phyloP scores from a whole-genome alignment of 2,329 filamentous ascomycete species.

The Tolypocladium sp. region DNA sequence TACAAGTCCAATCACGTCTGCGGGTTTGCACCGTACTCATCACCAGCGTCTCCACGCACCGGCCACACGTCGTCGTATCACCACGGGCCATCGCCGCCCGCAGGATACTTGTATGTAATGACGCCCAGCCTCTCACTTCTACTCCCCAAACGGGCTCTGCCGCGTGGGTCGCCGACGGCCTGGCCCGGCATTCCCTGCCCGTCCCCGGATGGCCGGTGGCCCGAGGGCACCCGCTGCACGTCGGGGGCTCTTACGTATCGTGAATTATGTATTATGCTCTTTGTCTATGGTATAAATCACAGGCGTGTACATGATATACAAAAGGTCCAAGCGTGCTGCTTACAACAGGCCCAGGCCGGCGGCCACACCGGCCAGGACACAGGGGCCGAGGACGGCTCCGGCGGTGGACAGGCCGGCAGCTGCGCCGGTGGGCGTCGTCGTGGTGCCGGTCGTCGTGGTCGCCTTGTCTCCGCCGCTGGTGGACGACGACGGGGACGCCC shows the following conservation, averaged over 20 bases:
- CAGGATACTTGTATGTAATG: neutral
- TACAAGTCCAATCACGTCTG: neutral
- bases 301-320: neutral
- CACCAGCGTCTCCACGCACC: neutral
- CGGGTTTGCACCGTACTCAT: neutral
- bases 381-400: conserved; percentile 13
- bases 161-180: neutral
- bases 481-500: neutral
- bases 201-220: neutral
- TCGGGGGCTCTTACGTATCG: neutral
- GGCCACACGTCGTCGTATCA: neutral
- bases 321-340: neutral
- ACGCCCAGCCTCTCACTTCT: neutral
- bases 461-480: neutral
- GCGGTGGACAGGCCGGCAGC: conserved; percentile 14
- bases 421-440: conserved; percentile 3
- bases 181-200: neutral
- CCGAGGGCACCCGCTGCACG: neutral
- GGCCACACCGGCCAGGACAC: conserved; percentile 16
- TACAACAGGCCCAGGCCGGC: conserved; percentile 18
- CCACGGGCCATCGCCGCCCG: neutral
- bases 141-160: neutral
- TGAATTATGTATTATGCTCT: neutral
- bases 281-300: neutral
- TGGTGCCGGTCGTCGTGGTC: conserved; percentile 32